Percentiles rank a stretch among this genome's conserved stretches.
These are phyloP conservation scores for Cladorrhinum samala DNA, from an alignment of 495 filamentous ascomycete genomes.

Conservation along the genomic window DNA sequence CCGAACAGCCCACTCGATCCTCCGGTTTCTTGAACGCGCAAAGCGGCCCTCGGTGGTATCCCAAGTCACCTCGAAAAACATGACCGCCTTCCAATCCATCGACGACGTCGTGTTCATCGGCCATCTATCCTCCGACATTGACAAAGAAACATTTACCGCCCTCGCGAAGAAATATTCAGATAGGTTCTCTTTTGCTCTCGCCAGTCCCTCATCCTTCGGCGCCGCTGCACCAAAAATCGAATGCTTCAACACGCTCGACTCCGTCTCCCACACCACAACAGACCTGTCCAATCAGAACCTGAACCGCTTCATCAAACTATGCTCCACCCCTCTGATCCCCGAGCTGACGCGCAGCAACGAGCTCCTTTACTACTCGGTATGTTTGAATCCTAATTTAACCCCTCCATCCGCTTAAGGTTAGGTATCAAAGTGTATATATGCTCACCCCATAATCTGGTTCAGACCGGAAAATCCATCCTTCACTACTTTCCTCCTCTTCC, in stretches of 20 bases:
- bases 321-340: conserved; percentile 33
- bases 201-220: conserved; percentile 6
- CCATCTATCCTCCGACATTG: conserved; percentile 24
- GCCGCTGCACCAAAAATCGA: too few species aligned
- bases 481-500: conserved; percentile 47
- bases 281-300: conserved; percentile 25
- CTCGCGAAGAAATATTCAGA: conserved; percentile 32
- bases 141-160: conserved; percentile 15
- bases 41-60: conserved; percentile 29
- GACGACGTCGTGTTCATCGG: conserved; percentile 41
- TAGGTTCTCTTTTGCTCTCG: conserved; percentile 38
- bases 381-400: too few species aligned
- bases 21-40: conserved; percentile 33
- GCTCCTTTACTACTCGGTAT: conserved; percentile 34
- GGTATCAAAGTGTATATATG: background rate
- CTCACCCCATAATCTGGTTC: background rate
- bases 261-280: conserved; percentile 25
- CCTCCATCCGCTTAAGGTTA: background rate
- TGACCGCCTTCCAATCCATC: conserved; percentile 27
- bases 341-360: conserved; percentile 43
- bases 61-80: conserved; percentile 21
- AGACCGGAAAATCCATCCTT: conserved; percentile 42
- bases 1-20: conserved; percentile 33
- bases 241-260: conserved; percentile 39
- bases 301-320: conserved; percentile 30